Conservation (phyloP, 1,284 basidiomycete species). For the Thecaphora frezii region DNA sequence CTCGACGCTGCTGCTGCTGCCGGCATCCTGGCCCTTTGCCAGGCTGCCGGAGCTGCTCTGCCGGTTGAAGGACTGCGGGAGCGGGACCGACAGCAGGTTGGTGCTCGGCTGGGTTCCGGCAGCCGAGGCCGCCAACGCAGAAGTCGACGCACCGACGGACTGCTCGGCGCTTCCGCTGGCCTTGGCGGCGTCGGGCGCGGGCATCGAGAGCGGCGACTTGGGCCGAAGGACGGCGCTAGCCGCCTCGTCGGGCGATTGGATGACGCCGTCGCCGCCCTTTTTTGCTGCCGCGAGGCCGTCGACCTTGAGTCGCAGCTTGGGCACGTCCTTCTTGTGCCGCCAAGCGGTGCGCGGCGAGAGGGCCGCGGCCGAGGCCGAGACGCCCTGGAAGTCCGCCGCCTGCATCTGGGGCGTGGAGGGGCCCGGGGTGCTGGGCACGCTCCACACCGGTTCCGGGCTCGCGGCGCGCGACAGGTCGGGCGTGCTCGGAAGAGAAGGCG, state of each 20-base stretch:
- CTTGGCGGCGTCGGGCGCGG: not conserved
- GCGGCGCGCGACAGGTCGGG: constrained; percentile 33
- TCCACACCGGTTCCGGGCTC: constrained; percentile 10
- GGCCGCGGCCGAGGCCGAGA: not conserved
- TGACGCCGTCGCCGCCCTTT: not conserved
- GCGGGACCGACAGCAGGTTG: too few species aligned
- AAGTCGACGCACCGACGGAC: too few species aligned
- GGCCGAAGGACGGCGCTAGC: not conserved
- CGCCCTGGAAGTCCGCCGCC: not conserved
- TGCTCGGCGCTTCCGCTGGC: too few species aligned
- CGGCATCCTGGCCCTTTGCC: too few species aligned
- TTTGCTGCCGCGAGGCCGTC: not conserved
- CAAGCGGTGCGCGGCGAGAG: not conserved
- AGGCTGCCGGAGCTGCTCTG: too few species aligned
- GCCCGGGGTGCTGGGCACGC: not conserved
- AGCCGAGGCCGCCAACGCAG: too few species aligned
- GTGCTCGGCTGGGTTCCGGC: too few species aligned
- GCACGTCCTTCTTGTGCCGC: not conserved
- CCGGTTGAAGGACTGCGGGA: too few species aligned
- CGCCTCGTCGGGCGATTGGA: not conserved
- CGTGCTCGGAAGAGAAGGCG: constrained; percentile 20
- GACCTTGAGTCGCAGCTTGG: constrained; percentile 2
- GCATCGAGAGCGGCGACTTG: not conserved
- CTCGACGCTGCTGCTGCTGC: too few species aligned
- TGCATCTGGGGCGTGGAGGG: not conserved